Conservation (phyloP, 2,329 filamentous ascomycete genomes). For the Fusarium sp. region DNA sequence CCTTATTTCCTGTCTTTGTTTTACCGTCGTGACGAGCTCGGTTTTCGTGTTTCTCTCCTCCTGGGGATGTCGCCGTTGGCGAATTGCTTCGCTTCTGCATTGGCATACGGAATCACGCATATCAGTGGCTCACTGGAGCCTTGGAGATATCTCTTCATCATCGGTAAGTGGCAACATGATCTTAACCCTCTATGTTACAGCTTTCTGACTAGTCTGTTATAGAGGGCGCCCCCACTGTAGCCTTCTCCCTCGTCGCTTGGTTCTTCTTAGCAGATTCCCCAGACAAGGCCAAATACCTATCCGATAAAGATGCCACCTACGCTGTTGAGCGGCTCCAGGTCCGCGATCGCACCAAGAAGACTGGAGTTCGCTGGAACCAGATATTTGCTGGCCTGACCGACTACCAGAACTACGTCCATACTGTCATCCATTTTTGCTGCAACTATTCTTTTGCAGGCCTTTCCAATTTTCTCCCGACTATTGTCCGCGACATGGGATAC, state of each 20-base stretch:
- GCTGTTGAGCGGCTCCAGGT: slow-evolving; percentile 8
- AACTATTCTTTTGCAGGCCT: slow-evolving; percentile 29
- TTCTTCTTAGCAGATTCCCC: slow-evolving; percentile 27
- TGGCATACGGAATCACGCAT: slow-evolving; percentile 23
- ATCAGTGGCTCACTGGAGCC: slow-evolving; percentile 17
- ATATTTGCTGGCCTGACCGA: slow-evolving; percentile 8
- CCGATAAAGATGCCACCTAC: neutral
- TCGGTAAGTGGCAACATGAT: neutral
- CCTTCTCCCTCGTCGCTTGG: slow-evolving; percentile 8
- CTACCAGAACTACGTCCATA: slow-evolving; percentile 25
- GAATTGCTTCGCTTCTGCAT: slow-evolving; percentile 17
- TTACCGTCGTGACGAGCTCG: slow-evolving; percentile 24
- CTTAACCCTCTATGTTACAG: neutral
- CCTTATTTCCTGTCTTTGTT: slow-evolving; percentile 26
- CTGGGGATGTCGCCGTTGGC: slow-evolving; percentile 24
- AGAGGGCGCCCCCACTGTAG: slow-evolving; percentile 22
- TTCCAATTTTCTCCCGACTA: slow-evolving; percentile 28
- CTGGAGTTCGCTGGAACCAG: slow-evolving; percentile 22
- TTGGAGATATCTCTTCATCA: slow-evolving; percentile 18
- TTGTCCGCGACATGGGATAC: slow-evolving; percentile 17
- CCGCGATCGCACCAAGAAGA: slow-evolving; percentile 10
- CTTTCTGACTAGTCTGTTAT: neutral
- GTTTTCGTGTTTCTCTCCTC: slow-evolving; percentile 15
- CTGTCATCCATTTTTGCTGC: slow-evolving; percentile 28
- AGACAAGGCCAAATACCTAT: slow-evolving; percentile 5